Evolutionary conservation across 257 asterid genomes (phyloP), one percentile per base, ranked within the genome.

Genomic region (Ocimum tenuiflorum): DNA sequence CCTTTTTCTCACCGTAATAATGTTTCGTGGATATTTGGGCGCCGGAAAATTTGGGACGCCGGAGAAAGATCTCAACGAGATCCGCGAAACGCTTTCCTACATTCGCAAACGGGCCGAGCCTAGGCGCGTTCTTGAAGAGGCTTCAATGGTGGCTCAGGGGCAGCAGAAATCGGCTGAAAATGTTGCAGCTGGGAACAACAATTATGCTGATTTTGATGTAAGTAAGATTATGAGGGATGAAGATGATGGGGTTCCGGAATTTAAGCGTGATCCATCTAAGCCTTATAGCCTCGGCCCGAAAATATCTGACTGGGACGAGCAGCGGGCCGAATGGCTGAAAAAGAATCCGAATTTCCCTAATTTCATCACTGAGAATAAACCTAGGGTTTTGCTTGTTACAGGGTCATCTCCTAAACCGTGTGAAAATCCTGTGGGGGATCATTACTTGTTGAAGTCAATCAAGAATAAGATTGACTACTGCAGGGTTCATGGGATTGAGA

Each of bases 1-100:
- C n/a, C n/a, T 47, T 1, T 8, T 1, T 0, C 51, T 45, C 1
- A 45, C 15, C 51, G 13, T 45, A 4, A 9, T 9, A 45, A 13
- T 45, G 12, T 6, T 45, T 0, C 51, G 12, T 45, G 51, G 14
- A n/a, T 62, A 77, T 42, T 58, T 80, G 2, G 85, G 82, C 64
- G 85, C 85, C 27, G 85, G 85, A 3, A 80, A 72, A 36, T 77
- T 77, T 46, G 83, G 83, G 0, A 80, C 85, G 54, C 85, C 85
- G 65, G 83, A 77, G 70, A 73, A 80, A 45, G 85, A 80, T 63
- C 74, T 80, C 27, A 70, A 74, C 14, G 83, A 77, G 73, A 77
- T 80, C 73, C 79, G 83, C 1, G 75, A 71, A 7, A 71, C 85
- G 5, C 74, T 77, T 23, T 68, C 76, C 36, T 77, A 51, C 69